These are phyloP conservation scores for Taphrina communis DNA, from an alignment of 1,139 yeast species.

Conservation along the genomic window DNA sequence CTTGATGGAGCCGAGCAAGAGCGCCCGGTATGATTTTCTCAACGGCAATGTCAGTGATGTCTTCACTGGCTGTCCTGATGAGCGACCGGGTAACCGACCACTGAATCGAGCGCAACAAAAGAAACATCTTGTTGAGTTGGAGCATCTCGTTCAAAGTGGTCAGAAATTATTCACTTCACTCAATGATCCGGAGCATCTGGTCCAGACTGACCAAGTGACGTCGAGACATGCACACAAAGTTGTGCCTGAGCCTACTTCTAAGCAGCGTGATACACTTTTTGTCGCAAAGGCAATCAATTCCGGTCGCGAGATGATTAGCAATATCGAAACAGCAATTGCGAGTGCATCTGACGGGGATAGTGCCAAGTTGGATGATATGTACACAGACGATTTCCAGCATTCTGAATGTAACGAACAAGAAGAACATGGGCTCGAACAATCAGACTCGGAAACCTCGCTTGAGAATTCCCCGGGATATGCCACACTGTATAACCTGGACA, in stretches of 20 bases:
- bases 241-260: not conserved
- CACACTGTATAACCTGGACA: constrained; percentile 3
- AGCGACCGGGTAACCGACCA: not conserved
- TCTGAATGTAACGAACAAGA: not conserved
- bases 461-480: not conserved
- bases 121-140: constrained; percentile 2
- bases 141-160: constrained; percentile 1
- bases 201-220: constrained; percentile 5
- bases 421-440: not conserved
- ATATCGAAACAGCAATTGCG: constrained; percentile 1
- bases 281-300: constrained; percentile 9
- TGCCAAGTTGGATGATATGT: not conserved
- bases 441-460: constrained; percentile 2
- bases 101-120: not conserved
- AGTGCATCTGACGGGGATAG: constrained; percentile 1
- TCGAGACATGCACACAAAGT: not conserved
- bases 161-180: not conserved
- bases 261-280: constrained; percentile 5
- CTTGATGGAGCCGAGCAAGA: not conserved
- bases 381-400: not conserved
- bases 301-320: constrained; percentile 8
- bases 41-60: constrained; percentile 7
- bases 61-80: not conserved
- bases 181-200: not conserved
- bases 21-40: constrained; percentile 12